Conservation (phyloP, 768 basidiomycete species). For the Calocera cornea region DNA sequence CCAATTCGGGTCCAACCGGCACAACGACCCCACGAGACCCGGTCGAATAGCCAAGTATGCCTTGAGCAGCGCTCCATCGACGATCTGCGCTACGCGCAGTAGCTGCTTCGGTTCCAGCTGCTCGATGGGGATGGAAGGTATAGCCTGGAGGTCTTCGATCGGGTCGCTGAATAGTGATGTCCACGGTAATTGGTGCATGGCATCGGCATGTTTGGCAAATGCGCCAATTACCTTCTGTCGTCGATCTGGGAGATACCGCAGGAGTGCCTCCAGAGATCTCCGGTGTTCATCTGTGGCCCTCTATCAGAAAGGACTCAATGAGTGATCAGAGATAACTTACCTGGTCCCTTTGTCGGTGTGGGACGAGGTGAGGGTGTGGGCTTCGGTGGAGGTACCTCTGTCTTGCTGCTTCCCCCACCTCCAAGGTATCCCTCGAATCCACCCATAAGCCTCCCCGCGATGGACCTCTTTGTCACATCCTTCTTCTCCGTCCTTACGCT, state of each 20-base stretch:
- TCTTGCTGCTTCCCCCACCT: too few relatives aligned
- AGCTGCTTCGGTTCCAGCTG: conserved; percentile 71
- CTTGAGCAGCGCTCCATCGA: conserved; percentile 92
- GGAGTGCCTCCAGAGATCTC: conserved; percentile 72
- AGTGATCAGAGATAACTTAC: not conserved
- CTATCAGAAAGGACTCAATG: not conserved
- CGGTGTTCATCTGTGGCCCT: conserved; percentile 39
- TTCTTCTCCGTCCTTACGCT: conserved; percentile 5
- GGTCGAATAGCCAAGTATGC: conserved; percentile 75
- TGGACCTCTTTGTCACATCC: conserved; percentile 13
- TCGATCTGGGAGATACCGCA: conserved; percentile 77
- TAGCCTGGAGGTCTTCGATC: conserved; percentile 55
- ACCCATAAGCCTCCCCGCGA: conserved; percentile 11
- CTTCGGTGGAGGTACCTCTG: too few relatives aligned
- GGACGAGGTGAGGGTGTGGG: too few relatives aligned
- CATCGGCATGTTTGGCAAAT: conserved; percentile 53
- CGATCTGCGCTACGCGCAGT: conserved; percentile 78
- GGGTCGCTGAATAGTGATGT: conserved; percentile 30
- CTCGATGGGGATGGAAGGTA: conserved; percentile 63
- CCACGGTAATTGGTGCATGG: conserved; percentile 53
- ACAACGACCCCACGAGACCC: conserved; percentile 67
- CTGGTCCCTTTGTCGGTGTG: conserved; percentile 1
- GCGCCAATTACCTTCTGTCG: conserved; percentile 75
- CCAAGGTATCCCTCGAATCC: too few relatives aligned
- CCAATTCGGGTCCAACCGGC: conserved; percentile 78